These are phyloP conservation scores for Starmerella stellata DNA, from an alignment of 805 yeast species.

Conservation along the genomic window DNA sequence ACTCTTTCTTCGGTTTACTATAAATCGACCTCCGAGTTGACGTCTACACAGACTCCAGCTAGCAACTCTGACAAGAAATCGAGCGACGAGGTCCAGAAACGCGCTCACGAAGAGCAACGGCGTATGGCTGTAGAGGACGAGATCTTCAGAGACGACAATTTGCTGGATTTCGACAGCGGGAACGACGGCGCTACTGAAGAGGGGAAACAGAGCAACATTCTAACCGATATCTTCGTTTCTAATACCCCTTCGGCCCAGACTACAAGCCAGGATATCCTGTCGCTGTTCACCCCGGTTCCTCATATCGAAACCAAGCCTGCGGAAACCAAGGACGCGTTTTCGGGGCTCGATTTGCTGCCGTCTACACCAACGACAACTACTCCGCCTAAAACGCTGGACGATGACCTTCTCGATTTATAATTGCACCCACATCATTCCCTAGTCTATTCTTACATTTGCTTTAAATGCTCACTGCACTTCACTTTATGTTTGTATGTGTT, in stretches of 20 bases:
- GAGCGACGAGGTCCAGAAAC: slow-evolving; percentile 26
- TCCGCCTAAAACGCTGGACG: not conserved
- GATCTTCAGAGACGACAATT: slow-evolving; percentile 28
- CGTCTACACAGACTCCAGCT: not conserved
- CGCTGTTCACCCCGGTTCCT: slow-evolving; percentile 24
- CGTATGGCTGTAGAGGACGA: slow-evolving; percentile 55
- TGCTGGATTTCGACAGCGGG: slow-evolving; percentile 71
- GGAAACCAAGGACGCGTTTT: not conserved
- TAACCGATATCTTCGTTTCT: slow-evolving; percentile 17
- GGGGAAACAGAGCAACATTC: slow-evolving; percentile 13
- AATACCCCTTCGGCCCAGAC: slow-evolving; percentile 9
- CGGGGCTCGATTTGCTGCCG: not conserved
- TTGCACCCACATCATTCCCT: too few relatives aligned
- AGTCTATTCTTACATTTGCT: too few relatives aligned
- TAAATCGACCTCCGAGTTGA: slow-evolving; percentile 35
- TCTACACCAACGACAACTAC: not conserved
- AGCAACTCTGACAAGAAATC: not conserved
- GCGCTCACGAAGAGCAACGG: slow-evolving; percentile 58
- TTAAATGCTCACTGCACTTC: too few relatives aligned
- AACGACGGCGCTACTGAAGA: slow-evolving; percentile 39
- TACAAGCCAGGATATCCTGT: slow-evolving; percentile 30
- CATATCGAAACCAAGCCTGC: too few relatives aligned
- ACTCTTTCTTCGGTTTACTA: slow-evolving; percentile 80
- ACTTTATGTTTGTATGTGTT: too few relatives aligned
- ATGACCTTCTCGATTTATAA: not conserved